These are phyloP conservation scores for Aspergillus melleus DNA, from an alignment of 2,329 filamentous ascomycete species.

Conservation along the genomic window DNA sequence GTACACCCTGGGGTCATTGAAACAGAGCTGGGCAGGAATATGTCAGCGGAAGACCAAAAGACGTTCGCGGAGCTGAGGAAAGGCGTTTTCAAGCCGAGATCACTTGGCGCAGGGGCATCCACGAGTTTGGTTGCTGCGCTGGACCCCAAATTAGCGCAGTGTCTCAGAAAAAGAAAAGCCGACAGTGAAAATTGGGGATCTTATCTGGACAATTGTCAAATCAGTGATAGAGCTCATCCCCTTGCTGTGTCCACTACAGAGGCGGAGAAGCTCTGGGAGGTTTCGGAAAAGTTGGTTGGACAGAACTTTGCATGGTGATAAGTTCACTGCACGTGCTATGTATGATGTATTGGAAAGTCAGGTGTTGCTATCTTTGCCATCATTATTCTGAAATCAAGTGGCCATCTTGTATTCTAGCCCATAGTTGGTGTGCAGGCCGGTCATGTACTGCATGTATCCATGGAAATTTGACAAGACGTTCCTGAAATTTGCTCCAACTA, in stretches of 20 bases:
- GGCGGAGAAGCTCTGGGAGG: conserved; percentile 23
- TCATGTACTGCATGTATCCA: conserved; percentile 3
- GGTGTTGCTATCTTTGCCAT: too few relatives aligned
- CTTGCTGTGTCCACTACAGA: conserved; percentile 26
- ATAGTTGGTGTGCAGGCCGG: neutral
- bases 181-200: conserved; percentile 29
- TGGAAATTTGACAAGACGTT: neutral
- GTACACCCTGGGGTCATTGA: conserved; percentile 1
- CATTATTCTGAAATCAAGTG: neutral
- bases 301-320: too few relatives aligned
- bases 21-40: neutral
- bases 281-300: too few relatives aligned
- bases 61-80: neutral
- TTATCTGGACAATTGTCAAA: conserved; percentile 27
- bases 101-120: conserved; percentile 16
- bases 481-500: neutral
- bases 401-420: neutral
- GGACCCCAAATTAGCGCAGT: conserved; percentile 8
- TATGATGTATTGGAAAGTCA: too few relatives aligned
- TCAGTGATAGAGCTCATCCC: conserved; percentile 11
- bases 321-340: too few relatives aligned
- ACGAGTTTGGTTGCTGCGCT: conserved; percentile 37
- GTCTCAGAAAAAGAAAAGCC: conserved; percentile 17
- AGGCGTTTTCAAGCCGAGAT: conserved; percentile 1
- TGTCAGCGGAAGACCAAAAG: neutral